phyloP scores from a whole-genome alignment of 225 moss, liverwort and hornwort species.

The Asterella californica region DNA sequence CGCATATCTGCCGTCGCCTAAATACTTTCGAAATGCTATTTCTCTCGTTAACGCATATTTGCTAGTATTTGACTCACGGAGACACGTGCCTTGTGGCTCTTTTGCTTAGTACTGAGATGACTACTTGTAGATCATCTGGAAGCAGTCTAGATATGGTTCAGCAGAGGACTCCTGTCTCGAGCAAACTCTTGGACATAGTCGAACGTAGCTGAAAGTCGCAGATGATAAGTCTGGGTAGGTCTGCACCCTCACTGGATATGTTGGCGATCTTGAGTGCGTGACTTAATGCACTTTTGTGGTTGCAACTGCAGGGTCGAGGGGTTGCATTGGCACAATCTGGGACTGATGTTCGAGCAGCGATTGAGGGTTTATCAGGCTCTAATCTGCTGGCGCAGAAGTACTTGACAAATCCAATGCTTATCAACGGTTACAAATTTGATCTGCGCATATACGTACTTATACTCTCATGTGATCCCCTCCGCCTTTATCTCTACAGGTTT shows the following conservation, averaged over 20 bases:
- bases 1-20: no score
- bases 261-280: background rate
- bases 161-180: background rate
- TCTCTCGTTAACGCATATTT: no score
- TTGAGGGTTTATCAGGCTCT: constrained; percentile 61
- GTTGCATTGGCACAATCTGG: constrained; percentile 75
- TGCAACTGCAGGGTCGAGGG: constrained; percentile 61
- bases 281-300: background rate
- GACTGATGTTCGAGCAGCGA: constrained; percentile 58
- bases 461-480: constrained; percentile 99
- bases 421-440: constrained; percentile 98
- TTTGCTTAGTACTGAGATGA: no score
- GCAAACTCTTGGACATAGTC: no score
- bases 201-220: no score
- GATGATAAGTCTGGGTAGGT: no score
- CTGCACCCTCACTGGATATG: background rate
- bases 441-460: constrained; percentile 97
- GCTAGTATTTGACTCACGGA: no score
- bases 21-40: no score
- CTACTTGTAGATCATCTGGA: background rate
- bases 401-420: constrained; percentile 78
- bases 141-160: background rate
- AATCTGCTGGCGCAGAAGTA: constrained; percentile 94
- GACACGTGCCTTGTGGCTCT: no score
- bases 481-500: constrained; percentile 99